These are phyloP conservation scores for Pelargonium australe DNA, from an alignment of 441 rosid genomes.

Conservation along the genomic window DNA sequence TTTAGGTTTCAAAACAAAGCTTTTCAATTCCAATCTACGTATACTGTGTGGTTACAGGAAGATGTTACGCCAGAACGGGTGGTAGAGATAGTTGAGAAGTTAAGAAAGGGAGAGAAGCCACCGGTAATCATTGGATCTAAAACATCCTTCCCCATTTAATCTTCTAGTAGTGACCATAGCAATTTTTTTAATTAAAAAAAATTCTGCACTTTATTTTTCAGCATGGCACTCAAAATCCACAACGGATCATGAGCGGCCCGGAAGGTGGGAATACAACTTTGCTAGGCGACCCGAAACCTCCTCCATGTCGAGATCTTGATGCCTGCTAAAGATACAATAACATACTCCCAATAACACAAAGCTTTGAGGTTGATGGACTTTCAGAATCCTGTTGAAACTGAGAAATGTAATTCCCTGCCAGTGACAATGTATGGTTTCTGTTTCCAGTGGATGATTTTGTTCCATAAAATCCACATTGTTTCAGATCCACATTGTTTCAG, in stretches of 20 bases:
- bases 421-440: slow-evolving; percentile 14
- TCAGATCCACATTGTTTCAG: slow-evolving; percentile 16
- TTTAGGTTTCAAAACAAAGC: not conserved
- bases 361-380: slow-evolving; percentile 27
- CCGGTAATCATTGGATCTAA: slow-evolving; percentile 44
- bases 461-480: slow-evolving; percentile 16
- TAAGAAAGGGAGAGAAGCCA: slow-evolving; percentile 83
- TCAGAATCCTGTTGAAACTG: slow-evolving; percentile 21
- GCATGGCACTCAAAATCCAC: slow-evolving; percentile 94
- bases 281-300: slow-evolving; percentile 75
- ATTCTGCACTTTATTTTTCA: slow-evolving; percentile 24
- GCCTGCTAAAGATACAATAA: slow-evolving; percentile 55
- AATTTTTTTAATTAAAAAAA: not conserved
- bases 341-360: slow-evolving; percentile 39
- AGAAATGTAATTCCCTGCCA: slow-evolving; percentile 22
- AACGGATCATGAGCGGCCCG: slow-evolving; percentile 75
- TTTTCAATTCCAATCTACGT: not conserved
- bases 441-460: slow-evolving; percentile 14
- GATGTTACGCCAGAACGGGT: slow-evolving; percentile 85
- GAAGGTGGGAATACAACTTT: slow-evolving; percentile 90
- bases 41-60: slow-evolving; percentile 51
- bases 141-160: not conserved
- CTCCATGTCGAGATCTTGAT: slow-evolving; percentile 90
- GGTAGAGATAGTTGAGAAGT: slow-evolving; percentile 80
- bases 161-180: not conserved